These are phyloP conservation scores for Umbilicus rupestris DNA, from an alignment of 164 flowering plant species.

Conservation along the genomic window DNA sequence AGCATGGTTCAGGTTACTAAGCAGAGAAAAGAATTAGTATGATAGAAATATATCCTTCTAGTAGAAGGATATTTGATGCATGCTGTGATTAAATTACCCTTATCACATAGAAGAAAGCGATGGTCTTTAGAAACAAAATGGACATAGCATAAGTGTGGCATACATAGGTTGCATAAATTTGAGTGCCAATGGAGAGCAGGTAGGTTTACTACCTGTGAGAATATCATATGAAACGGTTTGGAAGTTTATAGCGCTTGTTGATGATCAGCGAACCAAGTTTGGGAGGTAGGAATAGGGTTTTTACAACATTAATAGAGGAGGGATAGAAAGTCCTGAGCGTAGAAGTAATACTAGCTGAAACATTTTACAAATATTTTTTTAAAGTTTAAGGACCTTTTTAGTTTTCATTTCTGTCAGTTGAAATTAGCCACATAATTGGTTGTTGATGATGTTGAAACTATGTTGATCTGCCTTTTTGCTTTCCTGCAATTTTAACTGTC, in stretches of 20 bases:
- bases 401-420: neutral
- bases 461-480: neutral
- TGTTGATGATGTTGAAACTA: neutral
- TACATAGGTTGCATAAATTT: neutral
- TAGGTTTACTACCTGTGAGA: neutral
- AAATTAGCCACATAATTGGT: neutral
- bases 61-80: neutral
- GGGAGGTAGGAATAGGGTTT: neutral
- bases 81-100: neutral
- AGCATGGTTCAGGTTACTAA: neutral
- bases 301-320: neutral
- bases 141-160: neutral
- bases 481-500: neutral
- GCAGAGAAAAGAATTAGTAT: neutral
- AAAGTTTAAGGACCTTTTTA: neutral
- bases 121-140: neutral
- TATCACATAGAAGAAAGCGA: neutral
- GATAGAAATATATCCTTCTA: neutral
- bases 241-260: neutral
- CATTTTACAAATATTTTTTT: neutral
- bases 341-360: neutral
- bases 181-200: neutral
- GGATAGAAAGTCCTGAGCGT: neutral
- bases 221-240: neutral
- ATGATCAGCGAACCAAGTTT: neutral